phyloP scores from a whole-genome alignment of 2,329 filamentous ascomycete genomes.

The Ophioceras dolichostomum region DNA sequence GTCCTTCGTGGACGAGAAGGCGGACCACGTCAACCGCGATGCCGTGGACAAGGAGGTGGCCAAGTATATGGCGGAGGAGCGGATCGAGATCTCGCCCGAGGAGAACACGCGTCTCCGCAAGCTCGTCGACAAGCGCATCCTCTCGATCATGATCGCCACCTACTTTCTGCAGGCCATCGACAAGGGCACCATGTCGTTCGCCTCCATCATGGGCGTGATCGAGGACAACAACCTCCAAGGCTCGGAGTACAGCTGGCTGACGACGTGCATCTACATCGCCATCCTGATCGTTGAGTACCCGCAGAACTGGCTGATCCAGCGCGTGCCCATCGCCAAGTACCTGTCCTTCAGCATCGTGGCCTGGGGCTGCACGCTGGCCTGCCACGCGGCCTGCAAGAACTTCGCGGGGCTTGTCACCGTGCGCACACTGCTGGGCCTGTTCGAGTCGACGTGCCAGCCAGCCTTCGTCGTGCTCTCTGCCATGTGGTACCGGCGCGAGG shows the following conservation, averaged over 20 bases:
- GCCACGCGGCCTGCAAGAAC: constrained; percentile 47
- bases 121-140: constrained; percentile 54
- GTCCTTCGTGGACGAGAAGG: constrained; percentile 30
- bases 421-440: constrained; percentile 56
- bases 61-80: constrained; percentile 47
- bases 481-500: constrained; percentile 61
- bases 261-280: constrained; percentile 62
- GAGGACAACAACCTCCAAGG: constrained; percentile 34
- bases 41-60: constrained; percentile 57
- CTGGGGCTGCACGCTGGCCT: constrained; percentile 49
- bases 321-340: constrained; percentile 57
- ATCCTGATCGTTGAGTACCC: constrained; percentile 62
- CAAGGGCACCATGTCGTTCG: constrained; percentile 54
- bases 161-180: constrained; percentile 63
- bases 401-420: constrained; percentile 48
- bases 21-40: constrained; percentile 36
- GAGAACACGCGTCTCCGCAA: constrained; percentile 49
- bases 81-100: constrained; percentile 43
- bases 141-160: constrained; percentile 59
- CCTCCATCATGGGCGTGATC: constrained; percentile 50
- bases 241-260: constrained; percentile 55
- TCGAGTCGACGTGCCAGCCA: constrained; percentile 59
- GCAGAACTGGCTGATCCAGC: constrained; percentile 39
- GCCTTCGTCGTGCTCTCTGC: constrained; percentile 53
- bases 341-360: constrained; percentile 49